Evolutionary conservation across 352 stramenopile species (phyloP).

Genomic region (Globisporangium sylvaticum): DNA sequence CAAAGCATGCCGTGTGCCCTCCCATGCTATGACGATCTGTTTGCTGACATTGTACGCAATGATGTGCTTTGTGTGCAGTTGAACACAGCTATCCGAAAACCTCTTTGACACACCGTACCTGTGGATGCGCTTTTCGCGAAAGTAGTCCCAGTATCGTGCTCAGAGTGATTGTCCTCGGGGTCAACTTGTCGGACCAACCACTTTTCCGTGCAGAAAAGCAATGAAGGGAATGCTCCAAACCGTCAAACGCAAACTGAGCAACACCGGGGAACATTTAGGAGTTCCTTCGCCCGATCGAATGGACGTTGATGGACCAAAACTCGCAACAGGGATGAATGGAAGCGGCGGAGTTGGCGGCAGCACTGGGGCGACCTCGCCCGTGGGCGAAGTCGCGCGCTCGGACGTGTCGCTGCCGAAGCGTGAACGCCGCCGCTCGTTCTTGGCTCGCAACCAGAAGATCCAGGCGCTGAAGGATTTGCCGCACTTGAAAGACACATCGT

Average conservation of each 20-base stretch:
- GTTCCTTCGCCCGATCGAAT: constrained; percentile 53
- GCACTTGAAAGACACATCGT: constrained; percentile 81
- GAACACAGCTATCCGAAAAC: constrained; percentile 2
- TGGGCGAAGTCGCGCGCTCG: constrained; percentile 70
- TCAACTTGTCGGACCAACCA: constrained; percentile 16
- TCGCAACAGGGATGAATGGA: constrained; percentile 16
- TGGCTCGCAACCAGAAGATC: constrained; percentile 85
- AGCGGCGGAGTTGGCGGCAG: constrained; percentile 8
- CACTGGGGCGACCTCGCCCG: constrained; percentile 34
- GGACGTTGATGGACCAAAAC: constrained; percentile 50
- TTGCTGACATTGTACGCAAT: background rate
- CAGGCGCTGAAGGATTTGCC: constrained; percentile 82
- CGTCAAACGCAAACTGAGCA: constrained; percentile 86
- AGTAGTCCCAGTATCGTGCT: constrained; percentile 10
- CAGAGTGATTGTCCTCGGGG: constrained; percentile 11
- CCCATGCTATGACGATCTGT: background rate
- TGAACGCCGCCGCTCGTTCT: constrained; percentile 75
- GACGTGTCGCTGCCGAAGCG: constrained; percentile 82
- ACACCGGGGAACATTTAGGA: constrained; percentile 66
- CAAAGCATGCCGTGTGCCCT: background rate
- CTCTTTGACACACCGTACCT: constrained; percentile 6
- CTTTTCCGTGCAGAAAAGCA: constrained; percentile 23
- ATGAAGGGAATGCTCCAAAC: constrained; percentile 91
- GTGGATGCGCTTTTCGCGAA: constrained; percentile 12
- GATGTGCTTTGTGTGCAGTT: constrained; percentile 4